Evolutionary conservation across 1,139 yeast species (phyloP).

Genomic region (Debaryomyces nepalensis): DNA sequence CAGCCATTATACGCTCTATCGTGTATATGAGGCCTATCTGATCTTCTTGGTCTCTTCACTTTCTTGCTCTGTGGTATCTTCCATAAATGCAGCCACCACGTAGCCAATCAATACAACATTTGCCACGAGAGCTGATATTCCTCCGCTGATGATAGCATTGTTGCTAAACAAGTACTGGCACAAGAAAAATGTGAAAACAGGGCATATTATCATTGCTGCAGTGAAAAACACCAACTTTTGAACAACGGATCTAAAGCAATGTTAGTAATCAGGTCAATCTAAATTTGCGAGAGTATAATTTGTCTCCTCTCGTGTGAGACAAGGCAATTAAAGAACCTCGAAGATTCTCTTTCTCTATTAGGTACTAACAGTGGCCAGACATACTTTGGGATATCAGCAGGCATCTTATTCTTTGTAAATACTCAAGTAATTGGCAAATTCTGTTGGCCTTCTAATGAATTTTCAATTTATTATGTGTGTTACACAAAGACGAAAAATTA

Average conservation of each 20-base stretch:
- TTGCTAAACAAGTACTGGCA: slow-evolving; percentile 56
- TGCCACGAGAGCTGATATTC: slow-evolving; percentile 85
- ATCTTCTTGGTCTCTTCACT: slow-evolving; percentile 30
- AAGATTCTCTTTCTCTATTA: no score
- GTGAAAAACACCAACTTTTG: slow-evolving; percentile 84
- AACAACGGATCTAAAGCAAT: slow-evolving; percentile 54
- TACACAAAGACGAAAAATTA: slow-evolving; percentile 10
- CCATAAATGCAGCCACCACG: slow-evolving; percentile 84
- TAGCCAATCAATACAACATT: slow-evolving; percentile 86
- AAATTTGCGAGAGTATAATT: no score
- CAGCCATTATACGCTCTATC: background rate
- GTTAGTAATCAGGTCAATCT: slow-evolving; percentile 1
- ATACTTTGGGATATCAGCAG: slow-evolving; percentile 65
- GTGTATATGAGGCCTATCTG: slow-evolving; percentile 7
- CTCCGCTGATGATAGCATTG: slow-evolving; percentile 82
- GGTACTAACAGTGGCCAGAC: slow-evolving; percentile 24
- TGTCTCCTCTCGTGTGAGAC: no score
- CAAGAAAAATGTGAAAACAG: slow-evolving; percentile 72
- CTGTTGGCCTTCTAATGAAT: background rate
- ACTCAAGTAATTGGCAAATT: background rate
- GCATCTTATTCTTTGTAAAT: slow-evolving; percentile 27
- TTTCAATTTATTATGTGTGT: background rate
- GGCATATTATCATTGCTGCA: slow-evolving; percentile 83
- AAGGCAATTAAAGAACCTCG: background rate
- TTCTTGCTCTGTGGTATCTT: slow-evolving; percentile 55